These are phyloP conservation scores for Tolypocladium ophioglossoides DNA, from an alignment of 2,329 filamentous ascomycete genomes.

Conservation along the genomic window DNA sequence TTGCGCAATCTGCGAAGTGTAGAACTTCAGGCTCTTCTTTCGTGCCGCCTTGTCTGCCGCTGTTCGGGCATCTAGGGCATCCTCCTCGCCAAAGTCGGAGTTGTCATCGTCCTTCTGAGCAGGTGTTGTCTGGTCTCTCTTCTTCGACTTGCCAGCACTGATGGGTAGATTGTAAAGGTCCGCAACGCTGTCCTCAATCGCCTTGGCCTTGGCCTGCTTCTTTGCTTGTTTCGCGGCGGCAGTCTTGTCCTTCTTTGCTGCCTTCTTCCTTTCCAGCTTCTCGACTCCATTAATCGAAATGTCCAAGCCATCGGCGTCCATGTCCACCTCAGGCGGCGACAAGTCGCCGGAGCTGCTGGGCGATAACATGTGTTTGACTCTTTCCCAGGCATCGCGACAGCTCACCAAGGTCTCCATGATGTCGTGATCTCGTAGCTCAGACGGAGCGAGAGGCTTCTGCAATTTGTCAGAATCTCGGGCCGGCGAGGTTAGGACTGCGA, in stretches of 20 bases:
- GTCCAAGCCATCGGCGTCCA: slow-evolving; percentile 6
- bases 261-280: slow-evolving; percentile 15
- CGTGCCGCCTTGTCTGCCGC: slow-evolving; percentile 79
- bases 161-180: slow-evolving; percentile 55
- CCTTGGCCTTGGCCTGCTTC: slow-evolving; percentile 38
- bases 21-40: slow-evolving; percentile 92
- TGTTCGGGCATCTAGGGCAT: slow-evolving; percentile 62
- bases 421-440: slow-evolving; percentile 78
- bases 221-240: slow-evolving; percentile 27
- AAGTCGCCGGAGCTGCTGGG: slow-evolving; percentile 27
- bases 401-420: slow-evolving; percentile 79
- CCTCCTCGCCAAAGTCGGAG: slow-evolving; percentile 92
- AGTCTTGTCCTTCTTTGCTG: slow-evolving; percentile 24
- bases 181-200: slow-evolving; percentile 60
- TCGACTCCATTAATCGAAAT: slow-evolving; percentile 15
- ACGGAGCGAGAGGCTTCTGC: slow-evolving; percentile 55
- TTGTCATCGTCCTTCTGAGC: slow-evolving; percentile 45
- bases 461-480: slow-evolving; percentile 46
- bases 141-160: slow-evolving; percentile 35
- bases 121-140: slow-evolving; percentile 16
- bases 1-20: slow-evolving; percentile 94
- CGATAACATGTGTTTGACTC: slow-evolving; percentile 54
- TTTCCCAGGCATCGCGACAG: slow-evolving; percentile 72
- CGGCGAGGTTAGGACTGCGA: slow-evolving; percentile 81
- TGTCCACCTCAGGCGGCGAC: slow-evolving; percentile 12